Percentiles rank a stretch among this genome's conserved stretches.
phyloP scores from a whole-genome alignment of 2,329 filamentous ascomycete species.

The Exophiala spinifera region DNA sequence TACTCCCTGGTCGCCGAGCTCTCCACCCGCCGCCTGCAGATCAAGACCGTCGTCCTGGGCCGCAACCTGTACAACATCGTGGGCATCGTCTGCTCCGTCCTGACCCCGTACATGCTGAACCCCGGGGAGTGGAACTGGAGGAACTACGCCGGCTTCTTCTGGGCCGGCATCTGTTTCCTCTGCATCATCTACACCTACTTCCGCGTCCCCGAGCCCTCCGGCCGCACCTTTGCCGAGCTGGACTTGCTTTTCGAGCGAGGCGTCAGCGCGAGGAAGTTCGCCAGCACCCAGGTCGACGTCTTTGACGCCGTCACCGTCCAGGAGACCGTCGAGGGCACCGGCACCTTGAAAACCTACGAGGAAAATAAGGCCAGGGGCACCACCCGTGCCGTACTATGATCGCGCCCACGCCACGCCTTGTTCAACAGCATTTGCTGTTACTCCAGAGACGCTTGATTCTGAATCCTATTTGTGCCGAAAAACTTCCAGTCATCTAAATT shows the following conservation, averaged over 20 bases:
- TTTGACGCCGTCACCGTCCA: slow-evolving; percentile 40
- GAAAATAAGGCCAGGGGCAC: slow-evolving; percentile 9
- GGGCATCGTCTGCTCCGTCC: slow-evolving; percentile 73
- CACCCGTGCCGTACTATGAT: no score
- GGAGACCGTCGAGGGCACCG: slow-evolving; percentile 15
- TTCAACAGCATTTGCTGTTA: no score
- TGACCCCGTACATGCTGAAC: slow-evolving; percentile 89
- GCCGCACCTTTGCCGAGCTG: slow-evolving; percentile 79
- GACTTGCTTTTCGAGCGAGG: slow-evolving; percentile 77
- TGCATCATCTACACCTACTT: slow-evolving; percentile 82
- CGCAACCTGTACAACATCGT: slow-evolving; percentile 79
- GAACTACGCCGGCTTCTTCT: slow-evolving; percentile 85
- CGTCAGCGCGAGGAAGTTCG: slow-evolving; percentile 71
- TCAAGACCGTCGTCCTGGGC: slow-evolving; percentile 87
- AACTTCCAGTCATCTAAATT: no score
- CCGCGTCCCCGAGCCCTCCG: slow-evolving; percentile 73
- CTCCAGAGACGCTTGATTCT: no score
- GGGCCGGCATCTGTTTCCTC: slow-evolving; percentile 74
- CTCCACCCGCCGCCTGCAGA: slow-evolving; percentile 76
- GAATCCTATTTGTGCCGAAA: no score
- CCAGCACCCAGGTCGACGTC: slow-evolving; percentile 54
- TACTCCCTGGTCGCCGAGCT: slow-evolving; percentile 86
- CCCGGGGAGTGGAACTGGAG: slow-evolving; percentile 82
- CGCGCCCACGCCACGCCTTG: no score
- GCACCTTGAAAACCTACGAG: slow-evolving; percentile 11